These are phyloP conservation scores for Parmelia sp. DNA, from an alignment of 495 filamentous ascomycete species.

Conservation along the genomic window DNA sequence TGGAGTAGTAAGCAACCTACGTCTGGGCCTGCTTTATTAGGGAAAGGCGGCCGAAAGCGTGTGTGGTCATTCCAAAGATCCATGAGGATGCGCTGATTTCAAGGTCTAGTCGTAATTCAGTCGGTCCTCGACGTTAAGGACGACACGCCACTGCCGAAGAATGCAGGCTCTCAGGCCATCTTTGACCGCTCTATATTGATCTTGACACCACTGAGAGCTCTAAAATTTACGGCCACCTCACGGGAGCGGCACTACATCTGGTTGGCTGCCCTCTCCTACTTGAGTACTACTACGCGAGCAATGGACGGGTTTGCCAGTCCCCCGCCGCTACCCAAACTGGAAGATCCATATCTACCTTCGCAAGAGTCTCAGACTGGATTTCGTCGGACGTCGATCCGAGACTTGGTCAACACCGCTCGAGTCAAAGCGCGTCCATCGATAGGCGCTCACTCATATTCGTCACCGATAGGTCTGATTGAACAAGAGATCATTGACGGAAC, in stretches of 20 bases:
- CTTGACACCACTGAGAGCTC: conserved; percentile 82
- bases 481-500: conserved; percentile 27
- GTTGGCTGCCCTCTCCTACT: conserved; percentile 88
- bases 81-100: conserved; percentile 24
- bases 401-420: conserved; percentile 87
- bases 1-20: conserved; percentile 98
- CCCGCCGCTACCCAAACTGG: conserved; percentile 49
- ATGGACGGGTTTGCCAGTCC: conserved; percentile 58
- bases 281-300: conserved; percentile 75
- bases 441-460: conserved; percentile 26
- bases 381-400: conserved; percentile 66
- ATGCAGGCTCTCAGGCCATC: conserved; percentile 44
- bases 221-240: conserved; percentile 86
- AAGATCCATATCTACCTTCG: conserved; percentile 37
- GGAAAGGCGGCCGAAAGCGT: conserved; percentile 94
- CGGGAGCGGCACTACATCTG: conserved; percentile 89
- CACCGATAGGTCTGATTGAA: conserved; percentile 24
- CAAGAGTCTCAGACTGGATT: conserved; percentile 34
- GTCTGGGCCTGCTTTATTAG: conserved; percentile 77
- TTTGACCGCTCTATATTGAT: conserved; percentile 96
- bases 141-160: conserved; percentile 80
- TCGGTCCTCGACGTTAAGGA: conserved; percentile 96
- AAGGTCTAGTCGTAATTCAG: conserved; percentile 72
- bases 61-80: conserved; percentile 38
- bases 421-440: conserved; percentile 53